phyloP scores from a whole-genome alignment of 2,329 filamentous ascomycete species.

The Penicillium sp. region DNA sequence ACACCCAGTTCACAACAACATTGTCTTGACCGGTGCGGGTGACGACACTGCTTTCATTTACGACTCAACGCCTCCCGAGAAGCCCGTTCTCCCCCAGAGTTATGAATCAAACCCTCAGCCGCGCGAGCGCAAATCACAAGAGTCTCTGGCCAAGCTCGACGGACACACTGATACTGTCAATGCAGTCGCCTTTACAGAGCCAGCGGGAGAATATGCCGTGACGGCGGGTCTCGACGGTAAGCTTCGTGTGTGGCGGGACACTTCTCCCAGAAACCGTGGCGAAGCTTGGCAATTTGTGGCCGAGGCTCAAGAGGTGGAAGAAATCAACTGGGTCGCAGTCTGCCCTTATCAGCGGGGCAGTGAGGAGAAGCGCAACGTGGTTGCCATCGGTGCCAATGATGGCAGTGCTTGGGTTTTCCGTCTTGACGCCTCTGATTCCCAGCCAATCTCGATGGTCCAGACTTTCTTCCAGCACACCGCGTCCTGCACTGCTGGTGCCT shows the following conservation, averaged over 20 bases:
- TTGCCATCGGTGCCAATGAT: slow-evolving; percentile 83
- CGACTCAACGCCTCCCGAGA: slow-evolving; percentile 59
- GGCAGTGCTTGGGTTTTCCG: slow-evolving; percentile 94
- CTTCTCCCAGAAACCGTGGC: slow-evolving; percentile 42
- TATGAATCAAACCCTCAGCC: slow-evolving; percentile 63
- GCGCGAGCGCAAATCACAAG: slow-evolving; percentile 55
- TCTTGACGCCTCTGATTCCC: slow-evolving; percentile 61
- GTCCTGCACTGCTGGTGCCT: slow-evolving; percentile 80
- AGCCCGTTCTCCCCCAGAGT: slow-evolving; percentile 67
- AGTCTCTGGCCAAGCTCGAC: slow-evolving; percentile 67
- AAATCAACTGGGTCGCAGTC: slow-evolving; percentile 82
- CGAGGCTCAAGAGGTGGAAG: slow-evolving; percentile 82
- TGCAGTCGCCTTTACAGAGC: slow-evolving; percentile 74
- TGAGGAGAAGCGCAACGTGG: slow-evolving; percentile 62
- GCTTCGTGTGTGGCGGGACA: slow-evolving; percentile 62
- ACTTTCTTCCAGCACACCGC: slow-evolving; percentile 87
- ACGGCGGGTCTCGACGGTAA: slow-evolving; percentile 83
- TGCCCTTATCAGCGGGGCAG: slow-evolving; percentile 57
- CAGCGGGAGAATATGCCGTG: slow-evolving; percentile 75
- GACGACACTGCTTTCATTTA: slow-evolving; percentile 84
- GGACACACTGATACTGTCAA: slow-evolving; percentile 91
- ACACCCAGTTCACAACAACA: slow-evolving; percentile 69
- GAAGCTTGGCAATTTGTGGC: slow-evolving; percentile 61
- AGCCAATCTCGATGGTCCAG: slow-evolving; percentile 73
- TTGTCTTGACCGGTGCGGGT: slow-evolving; percentile 82